A percentile compares a stretch with the other conserved stretches of the same genome.
These are phyloP conservation scores for Tetrapisispora fleetii DNA, from an alignment of 805 yeast species.

Conservation along the genomic window DNA sequence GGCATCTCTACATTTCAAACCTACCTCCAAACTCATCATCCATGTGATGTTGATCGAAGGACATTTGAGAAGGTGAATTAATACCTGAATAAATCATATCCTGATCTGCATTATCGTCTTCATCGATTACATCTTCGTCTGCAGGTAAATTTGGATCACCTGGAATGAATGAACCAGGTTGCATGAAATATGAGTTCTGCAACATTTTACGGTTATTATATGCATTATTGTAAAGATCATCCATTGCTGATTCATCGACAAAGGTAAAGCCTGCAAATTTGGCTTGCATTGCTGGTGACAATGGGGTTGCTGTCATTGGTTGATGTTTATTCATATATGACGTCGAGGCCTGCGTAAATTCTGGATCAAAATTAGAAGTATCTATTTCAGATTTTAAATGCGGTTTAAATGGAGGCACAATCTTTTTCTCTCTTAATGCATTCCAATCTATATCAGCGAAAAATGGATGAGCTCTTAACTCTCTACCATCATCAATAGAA, in stretches of 20 bases:
- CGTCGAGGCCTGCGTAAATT: conserved; percentile 86
- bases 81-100: conserved; percentile 39
- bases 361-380: conserved; percentile 96
- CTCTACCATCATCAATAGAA: conserved; percentile 83
- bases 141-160: conserved; percentile 75
- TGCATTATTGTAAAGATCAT: conserved; percentile 55
- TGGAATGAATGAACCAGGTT: conserved; percentile 65
- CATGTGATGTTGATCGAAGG: conserved; percentile 43
- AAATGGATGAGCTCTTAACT: conserved; percentile 84
- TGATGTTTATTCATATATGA: conserved; percentile 60
- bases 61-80: conserved; percentile 2
- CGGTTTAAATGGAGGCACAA: conserved; percentile 96
- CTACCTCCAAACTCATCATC: conserved; percentile 85
- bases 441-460: conserved; percentile 91
- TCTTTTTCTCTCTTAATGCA: conserved; percentile 59
- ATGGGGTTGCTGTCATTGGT: conserved; percentile 40
- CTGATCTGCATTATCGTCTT: conserved; percentile 28
- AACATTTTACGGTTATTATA: conserved; percentile 27
- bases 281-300: conserved; percentile 91
- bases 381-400: conserved; percentile 85
- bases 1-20: conserved; percentile 53
- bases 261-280: conserved; percentile 95
- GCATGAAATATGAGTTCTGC: conserved; percentile 34
- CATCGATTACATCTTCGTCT: conserved; percentile 76
- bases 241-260: conserved; percentile 88